Conservation (phyloP, 495 filamentous ascomycete genomes). For the Neurospora tetraspora region DNA sequence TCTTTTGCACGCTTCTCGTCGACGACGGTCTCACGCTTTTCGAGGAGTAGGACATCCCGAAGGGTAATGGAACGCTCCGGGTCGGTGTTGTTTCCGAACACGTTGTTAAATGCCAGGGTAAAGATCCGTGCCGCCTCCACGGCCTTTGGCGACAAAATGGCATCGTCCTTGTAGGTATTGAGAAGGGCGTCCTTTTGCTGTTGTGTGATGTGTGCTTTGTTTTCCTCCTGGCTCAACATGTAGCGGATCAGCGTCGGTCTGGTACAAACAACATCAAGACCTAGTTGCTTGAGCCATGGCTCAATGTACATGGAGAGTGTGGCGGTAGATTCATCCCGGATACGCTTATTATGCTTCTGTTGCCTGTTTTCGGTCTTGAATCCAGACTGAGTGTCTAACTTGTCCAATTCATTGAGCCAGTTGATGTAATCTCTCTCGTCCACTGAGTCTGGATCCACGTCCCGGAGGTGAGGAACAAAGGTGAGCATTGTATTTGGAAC, state of each 20-base stretch:
- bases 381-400: conserved; percentile 38
- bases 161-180: conserved; percentile 26
- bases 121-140: conserved; percentile 27
- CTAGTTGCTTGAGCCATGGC: conserved; percentile 32
- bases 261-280: conserved; percentile 27
- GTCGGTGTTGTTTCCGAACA: conserved; percentile 21
- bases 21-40: conserved; percentile 32
- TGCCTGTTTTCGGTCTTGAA: conserved; percentile 33
- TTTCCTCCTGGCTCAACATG: conserved; percentile 28
- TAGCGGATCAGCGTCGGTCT: conserved; percentile 34
- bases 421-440: conserved; percentile 33
- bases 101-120: conserved; percentile 33
- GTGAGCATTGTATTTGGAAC: conserved; percentile 39
- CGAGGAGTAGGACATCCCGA: conserved; percentile 33
- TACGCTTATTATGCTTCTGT: conserved; percentile 29
- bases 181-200: conserved; percentile 34
- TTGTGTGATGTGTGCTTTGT: conserved; percentile 31
- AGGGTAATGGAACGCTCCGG: conserved; percentile 22
- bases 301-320: conserved; percentile 35
- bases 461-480: conserved; percentile 38
- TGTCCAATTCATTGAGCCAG: conserved; percentile 39
- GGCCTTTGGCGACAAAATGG: conserved; percentile 23
- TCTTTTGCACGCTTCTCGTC: conserved; percentile 39
- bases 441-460: conserved; percentile 31
- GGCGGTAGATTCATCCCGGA: conserved; percentile 33